Evolutionary conservation across 441 rosid genomes (phyloP), one percentile per base, ranked within the genome.

Genomic region (Biscutella laevigata): DNA sequence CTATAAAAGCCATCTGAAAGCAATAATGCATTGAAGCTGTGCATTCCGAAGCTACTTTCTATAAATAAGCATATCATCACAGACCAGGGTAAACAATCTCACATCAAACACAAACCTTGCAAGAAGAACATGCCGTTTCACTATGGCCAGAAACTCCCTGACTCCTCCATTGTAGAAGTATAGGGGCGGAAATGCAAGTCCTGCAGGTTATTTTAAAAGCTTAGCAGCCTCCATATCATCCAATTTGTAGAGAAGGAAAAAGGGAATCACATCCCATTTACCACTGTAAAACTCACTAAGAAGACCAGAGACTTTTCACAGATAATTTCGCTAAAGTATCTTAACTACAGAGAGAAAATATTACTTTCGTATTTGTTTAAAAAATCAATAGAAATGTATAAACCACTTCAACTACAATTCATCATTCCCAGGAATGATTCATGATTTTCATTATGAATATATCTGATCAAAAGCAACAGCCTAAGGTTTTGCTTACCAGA

Each of bases 141-240:
- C 53, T 29, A 81, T 76, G 57, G 96, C 87, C 39, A 94, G 82
- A 70, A 89, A 86, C 76, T 89, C 95, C 68, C 79, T 76, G 57
- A 89, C 94, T 54, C 99, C 97, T 62, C 99, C 97, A 51, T 67
- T 89, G 72, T 89, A 94, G 69, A 94, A 89, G 76, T 84, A 89
- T 29, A 94, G 86, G 49, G 97, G 87, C 49, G 99, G 95, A 74
- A 53, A 79, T 60, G 96, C 96, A 62, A 89, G 86, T 63, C 99
- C 97, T 94, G 86, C 61, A 61, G 6, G 17, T 30, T 28, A 56
- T 33, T n/a, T 19, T 12, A 67, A 61, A 33, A 1, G n/a, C n/a
- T 24, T 30, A 54, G 15, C 7, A 49, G 17, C 41, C 29, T 29
- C 35, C n/a, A 32, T 5, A 49, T 11, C 16, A 44, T 21, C 27